Evolutionary conservation across 139 green algal genomes (phyloP).

Genomic region (Chlamydomonas sphaeroides): DNA sequence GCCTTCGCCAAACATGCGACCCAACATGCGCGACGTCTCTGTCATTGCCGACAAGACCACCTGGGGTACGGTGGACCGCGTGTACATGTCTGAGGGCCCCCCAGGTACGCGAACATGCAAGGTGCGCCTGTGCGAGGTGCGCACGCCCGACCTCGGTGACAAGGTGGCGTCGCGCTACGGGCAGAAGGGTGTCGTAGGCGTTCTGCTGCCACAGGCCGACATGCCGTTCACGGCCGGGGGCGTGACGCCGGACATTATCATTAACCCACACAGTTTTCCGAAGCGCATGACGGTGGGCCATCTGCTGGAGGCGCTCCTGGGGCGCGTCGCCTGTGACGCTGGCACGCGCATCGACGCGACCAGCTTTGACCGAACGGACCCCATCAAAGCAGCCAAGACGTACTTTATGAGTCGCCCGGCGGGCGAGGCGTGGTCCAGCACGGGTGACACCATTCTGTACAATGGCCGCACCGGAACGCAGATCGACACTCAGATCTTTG

Average conservation of each 20-base stretch:
- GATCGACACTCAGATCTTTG: constrained; percentile 64
- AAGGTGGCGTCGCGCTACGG: constrained; percentile 61
- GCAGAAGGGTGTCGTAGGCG: constrained; percentile 48
- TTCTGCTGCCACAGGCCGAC: constrained; percentile 23
- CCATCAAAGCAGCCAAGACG: background rate
- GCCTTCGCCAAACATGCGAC: background rate
- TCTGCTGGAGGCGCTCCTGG: constrained; percentile 34
- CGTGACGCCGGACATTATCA: constrained; percentile 44
- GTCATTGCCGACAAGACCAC: constrained; percentile 40
- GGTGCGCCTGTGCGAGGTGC: constrained; percentile 59
- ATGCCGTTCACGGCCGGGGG: constrained; percentile 68
- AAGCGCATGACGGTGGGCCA: constrained; percentile 41
- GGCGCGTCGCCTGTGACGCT: constrained; percentile 37
- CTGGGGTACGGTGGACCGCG: constrained; percentile 47
- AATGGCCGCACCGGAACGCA: constrained; percentile 59
- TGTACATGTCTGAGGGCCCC: constrained; percentile 51
- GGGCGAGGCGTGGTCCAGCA: constrained; percentile 44
- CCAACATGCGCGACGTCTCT: background rate
- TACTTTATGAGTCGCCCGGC: background rate
- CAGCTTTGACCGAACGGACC: too few relatives aligned
- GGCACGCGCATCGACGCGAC: constrained; percentile 64
- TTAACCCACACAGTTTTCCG: constrained; percentile 49
- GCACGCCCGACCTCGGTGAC: constrained; percentile 70
- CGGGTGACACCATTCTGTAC: constrained; percentile 72
- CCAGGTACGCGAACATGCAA: constrained; percentile 61